Conservation (phyloP, 495 filamentous ascomycete species). For the Articulospora tetracladia region DNA sequence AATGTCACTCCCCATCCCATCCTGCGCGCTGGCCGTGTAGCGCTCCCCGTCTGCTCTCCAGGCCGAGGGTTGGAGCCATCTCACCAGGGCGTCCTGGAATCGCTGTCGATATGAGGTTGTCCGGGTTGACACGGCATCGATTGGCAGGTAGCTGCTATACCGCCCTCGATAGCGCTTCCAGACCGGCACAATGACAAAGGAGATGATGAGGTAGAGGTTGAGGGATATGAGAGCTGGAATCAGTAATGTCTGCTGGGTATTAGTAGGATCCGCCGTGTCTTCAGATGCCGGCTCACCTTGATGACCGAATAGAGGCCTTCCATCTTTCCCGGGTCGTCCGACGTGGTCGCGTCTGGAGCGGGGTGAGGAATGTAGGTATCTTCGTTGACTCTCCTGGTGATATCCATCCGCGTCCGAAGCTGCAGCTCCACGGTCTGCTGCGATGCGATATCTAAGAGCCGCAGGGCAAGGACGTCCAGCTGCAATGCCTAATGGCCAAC, state of each 20-base stretch:
- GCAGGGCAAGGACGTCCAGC: too few relatives aligned
- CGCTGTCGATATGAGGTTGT: constrained; percentile 61
- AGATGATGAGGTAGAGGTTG: constrained; percentile 65
- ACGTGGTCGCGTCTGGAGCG: constrained; percentile 16
- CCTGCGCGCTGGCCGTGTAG: constrained; percentile 30
- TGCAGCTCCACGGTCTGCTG: background rate
- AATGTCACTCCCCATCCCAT: constrained; percentile 53
- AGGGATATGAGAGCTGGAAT: constrained; percentile 76
- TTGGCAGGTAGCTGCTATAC: constrained; percentile 67
- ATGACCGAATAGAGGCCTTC: constrained; percentile 15
- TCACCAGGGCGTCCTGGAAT: constrained; percentile 49
- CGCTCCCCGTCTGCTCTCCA: constrained; percentile 45
- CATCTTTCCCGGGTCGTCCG: constrained; percentile 10
- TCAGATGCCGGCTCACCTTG: constrained; percentile 14
- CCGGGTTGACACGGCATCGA: constrained; percentile 57
- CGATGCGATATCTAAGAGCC: background rate
- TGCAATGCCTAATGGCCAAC: too few relatives aligned
- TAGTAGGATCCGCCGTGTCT: background rate
- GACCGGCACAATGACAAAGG: constrained; percentile 68
- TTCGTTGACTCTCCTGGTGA: background rate
- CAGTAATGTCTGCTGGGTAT: constrained; percentile 61
- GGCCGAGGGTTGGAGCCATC: constrained; percentile 50
- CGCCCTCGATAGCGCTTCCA: constrained; percentile 72
- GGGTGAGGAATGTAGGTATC: constrained; percentile 22
- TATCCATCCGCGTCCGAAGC: background rate